phyloP scores from a whole-genome alignment of 164 flowering plant genomes.

The Echeveria elegans region DNA sequence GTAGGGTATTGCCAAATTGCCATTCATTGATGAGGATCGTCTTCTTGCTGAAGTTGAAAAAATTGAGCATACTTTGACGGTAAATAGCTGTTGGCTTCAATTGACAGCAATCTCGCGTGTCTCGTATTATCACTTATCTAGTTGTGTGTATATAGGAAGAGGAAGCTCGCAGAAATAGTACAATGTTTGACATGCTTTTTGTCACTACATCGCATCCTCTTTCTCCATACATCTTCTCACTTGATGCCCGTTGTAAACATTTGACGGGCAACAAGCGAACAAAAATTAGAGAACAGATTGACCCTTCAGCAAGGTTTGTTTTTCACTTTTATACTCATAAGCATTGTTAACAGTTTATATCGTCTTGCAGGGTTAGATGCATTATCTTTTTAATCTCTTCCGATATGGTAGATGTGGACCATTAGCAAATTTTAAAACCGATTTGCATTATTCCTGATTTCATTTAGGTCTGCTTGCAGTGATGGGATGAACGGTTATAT shows the following conservation, averaged over 20 bases:
- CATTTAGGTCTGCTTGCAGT: constrained; percentile 52
- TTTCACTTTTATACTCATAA: background rate
- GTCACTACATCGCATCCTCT: constrained; percentile 65
- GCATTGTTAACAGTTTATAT: background rate
- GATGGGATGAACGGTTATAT: constrained; percentile 97
- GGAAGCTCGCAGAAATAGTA: constrained; percentile 78
- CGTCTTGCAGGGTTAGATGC: background rate
- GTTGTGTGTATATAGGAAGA: constrained; percentile 45
- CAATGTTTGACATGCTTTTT: constrained; percentile 84
- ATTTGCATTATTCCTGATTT: constrained; percentile 31
- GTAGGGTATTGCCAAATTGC: constrained; percentile 92
- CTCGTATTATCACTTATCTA: constrained; percentile 2
- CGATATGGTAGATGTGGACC: background rate
- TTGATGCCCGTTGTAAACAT: constrained; percentile 61
- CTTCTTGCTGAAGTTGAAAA: constrained; percentile 74
- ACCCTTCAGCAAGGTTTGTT: constrained; percentile 72
- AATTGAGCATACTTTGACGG: constrained; percentile 78
- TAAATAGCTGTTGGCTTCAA: constrained; percentile 14
- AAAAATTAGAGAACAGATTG: constrained; percentile 51
- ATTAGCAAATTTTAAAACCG: constrained; percentile 8
- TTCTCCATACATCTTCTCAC: constrained; percentile 76
- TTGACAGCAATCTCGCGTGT: background rate
- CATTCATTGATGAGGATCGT: constrained; percentile 89
- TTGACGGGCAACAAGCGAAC: constrained; percentile 44
- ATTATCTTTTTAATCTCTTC: background rate